A percentile compares a stretch with the other conserved stretches of the same genome.
These are phyloP conservation scores for Pelargonium nanum DNA, from an alignment of 345 rosid genomes.

Conservation along the genomic window DNA sequence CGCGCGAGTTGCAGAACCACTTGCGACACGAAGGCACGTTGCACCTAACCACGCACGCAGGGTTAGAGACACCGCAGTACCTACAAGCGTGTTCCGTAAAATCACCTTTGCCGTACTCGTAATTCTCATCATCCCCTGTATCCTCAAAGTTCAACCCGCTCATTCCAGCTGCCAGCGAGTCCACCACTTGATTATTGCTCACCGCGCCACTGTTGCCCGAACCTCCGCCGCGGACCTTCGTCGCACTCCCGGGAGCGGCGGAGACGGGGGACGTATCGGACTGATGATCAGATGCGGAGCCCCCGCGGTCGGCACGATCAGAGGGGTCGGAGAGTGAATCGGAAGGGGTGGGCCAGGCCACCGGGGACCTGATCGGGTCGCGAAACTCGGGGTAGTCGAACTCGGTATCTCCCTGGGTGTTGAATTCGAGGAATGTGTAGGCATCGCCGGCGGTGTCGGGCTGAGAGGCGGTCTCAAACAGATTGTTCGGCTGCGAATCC, in stretches of 20 bases:
- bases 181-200: conserved; percentile 37
- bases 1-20: conserved; percentile 99
- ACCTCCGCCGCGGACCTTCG: conserved; percentile 31
- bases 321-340: conserved; percentile 50
- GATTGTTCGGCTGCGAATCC: conserved; percentile 68
- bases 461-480: conserved; percentile 90
- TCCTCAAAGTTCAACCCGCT: conserved; percentile 93
- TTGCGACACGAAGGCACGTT: conserved; percentile 95
- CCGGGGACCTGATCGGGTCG: conserved; percentile 38
- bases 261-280: conserved; percentile 46
- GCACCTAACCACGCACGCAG: conserved; percentile 95
- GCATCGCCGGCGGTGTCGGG: conserved; percentile 84
- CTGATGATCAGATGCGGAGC: conserved; percentile 24
- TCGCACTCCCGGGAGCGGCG: conserved; percentile 23
- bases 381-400: conserved; percentile 90
- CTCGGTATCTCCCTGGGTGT: conserved; percentile 94
- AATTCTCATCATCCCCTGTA: conserved; percentile 71
- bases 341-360: conserved; percentile 88
- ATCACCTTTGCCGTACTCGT: conserved; percentile 68
- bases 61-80: conserved; percentile 96
- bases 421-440: conserved; percentile 88
- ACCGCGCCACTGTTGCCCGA: conserved; percentile 17
- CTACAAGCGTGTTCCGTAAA: conserved; percentile 89
- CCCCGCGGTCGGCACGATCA: conserved; percentile 13
- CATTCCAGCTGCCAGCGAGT: conserved; percentile 66